phyloP scores from a whole-genome alignment of 805 yeast genomes.

The Candida adriatica region DNA sequence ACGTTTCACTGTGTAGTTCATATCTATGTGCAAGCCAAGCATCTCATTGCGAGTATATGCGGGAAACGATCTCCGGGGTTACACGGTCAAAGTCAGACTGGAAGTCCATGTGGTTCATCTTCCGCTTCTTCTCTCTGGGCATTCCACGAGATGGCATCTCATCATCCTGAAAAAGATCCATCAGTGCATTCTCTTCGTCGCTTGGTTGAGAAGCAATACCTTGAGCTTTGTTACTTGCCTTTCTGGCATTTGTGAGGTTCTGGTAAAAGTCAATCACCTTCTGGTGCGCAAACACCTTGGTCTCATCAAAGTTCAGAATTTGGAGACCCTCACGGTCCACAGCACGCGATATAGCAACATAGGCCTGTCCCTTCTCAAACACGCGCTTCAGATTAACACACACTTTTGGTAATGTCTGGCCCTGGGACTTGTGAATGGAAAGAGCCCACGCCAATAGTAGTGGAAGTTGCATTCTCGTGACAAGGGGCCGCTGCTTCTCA shows the following conservation, averaged over 20 bases:
- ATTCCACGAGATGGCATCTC: too few species aligned
- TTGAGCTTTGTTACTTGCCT: too few species aligned
- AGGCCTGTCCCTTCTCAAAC: constrained; percentile 92
- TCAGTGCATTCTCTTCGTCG: too few species aligned
- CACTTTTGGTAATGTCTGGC: constrained; percentile 75
- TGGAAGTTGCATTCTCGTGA: constrained; percentile 75
- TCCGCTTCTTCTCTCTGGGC: too few species aligned
- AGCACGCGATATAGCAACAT: constrained; percentile 92
- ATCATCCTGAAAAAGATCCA: too few species aligned
- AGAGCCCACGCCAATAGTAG: constrained; percentile 93
- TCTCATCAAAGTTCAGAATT: constrained; percentile 61
- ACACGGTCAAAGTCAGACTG: too few species aligned
- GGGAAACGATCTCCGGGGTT: too few species aligned
- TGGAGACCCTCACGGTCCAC: constrained; percentile 77
- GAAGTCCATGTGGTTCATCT: too few species aligned
- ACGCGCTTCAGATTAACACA: constrained; percentile 68
- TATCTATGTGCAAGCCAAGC: too few species aligned
- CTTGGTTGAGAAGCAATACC: too few species aligned
- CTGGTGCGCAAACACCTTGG: constrained; percentile 61
- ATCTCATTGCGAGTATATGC: too few species aligned
- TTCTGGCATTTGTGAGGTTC: constrained; percentile 31
- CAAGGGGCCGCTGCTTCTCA: constrained; percentile 59
- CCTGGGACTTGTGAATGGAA: constrained; percentile 94
- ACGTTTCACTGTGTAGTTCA: too few species aligned
- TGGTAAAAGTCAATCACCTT: constrained; percentile 67